Conservation (phyloP, 139 green algal genomes). For the Coccomyxa sp. region DNA sequence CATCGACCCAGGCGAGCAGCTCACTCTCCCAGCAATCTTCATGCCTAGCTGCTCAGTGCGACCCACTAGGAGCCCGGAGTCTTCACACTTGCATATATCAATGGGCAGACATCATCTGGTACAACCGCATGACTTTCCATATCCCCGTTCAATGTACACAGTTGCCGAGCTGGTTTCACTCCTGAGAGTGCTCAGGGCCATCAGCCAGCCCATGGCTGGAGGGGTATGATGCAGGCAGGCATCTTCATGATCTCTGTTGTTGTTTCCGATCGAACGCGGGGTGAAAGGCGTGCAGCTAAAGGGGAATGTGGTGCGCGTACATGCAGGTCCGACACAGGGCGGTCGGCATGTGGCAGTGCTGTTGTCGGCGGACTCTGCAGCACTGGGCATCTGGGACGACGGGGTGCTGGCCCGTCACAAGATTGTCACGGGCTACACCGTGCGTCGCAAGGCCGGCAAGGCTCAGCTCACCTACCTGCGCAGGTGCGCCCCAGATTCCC, state of each 20-base stretch:
- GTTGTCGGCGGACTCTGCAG: conserved; percentile 24
- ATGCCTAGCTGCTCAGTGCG: not conserved
- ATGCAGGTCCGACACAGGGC: not conserved
- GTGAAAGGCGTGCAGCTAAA: too few relatives aligned
- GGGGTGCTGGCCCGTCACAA: conserved; percentile 21
- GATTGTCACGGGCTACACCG: conserved; percentile 28
- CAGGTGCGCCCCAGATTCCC: not conserved
- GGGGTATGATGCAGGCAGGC: too few relatives aligned
- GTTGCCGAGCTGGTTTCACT: too few relatives aligned
- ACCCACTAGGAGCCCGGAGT: not conserved
- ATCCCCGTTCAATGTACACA: not conserved
- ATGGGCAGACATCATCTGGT: not conserved
- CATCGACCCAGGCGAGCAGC: too few relatives aligned
- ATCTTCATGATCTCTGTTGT: too few relatives aligned
- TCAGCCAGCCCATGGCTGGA: too few relatives aligned
- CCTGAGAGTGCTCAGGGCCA: too few relatives aligned
- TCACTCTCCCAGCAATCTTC: not conserved
- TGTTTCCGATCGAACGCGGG: too few relatives aligned
- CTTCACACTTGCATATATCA: not conserved
- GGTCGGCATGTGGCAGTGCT: conserved; percentile 9
- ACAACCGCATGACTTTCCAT: not conserved
- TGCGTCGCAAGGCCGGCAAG: conserved; percentile 19
- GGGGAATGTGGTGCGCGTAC: too few relatives aligned
- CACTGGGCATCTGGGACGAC: conserved; percentile 13
- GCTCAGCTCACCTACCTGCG: conserved; percentile 21